Evolutionary conservation across 768 basidiomycete species (phyloP).

Genomic region (Saitozyma podzolica): DNA sequence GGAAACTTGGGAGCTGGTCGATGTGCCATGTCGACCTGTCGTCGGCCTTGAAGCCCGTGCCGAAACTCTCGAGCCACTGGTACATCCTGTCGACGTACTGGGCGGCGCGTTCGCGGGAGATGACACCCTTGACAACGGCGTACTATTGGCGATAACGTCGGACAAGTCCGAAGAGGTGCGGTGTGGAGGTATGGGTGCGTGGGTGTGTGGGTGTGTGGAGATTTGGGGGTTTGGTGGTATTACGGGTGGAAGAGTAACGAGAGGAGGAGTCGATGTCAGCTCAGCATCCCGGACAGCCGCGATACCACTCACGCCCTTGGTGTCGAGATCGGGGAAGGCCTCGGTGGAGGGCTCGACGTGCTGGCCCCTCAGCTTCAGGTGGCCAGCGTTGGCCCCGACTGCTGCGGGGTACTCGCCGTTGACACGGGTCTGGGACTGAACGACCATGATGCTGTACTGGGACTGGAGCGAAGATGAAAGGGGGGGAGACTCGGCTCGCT

Average conservation of each 20-base stretch:
- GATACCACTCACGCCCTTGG: constrained; percentile 12
- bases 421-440: too few relatives aligned
- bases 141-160: constrained; percentile 2
- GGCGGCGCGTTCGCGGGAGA: constrained; percentile 25
- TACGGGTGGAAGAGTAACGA: too few relatives aligned
- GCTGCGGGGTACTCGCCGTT: not conserved
- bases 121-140: constrained; percentile 28
- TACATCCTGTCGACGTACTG: constrained; percentile 29
- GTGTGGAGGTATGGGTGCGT: too few relatives aligned
- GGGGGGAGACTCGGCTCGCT: too few relatives aligned
- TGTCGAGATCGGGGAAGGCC: constrained; percentile 21
- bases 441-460: too few relatives aligned
- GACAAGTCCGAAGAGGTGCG: too few relatives aligned
- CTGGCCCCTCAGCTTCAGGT: constrained; percentile 16
- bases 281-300: not conserved
- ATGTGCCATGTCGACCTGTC: constrained; percentile 37
- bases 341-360: constrained; percentile 5
- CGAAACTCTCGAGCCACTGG: constrained; percentile 44
- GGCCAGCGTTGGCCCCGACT: not conserved
- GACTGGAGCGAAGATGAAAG: too few relatives aligned
- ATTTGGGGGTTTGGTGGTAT: too few relatives aligned
- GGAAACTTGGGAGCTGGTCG: constrained; percentile 27
- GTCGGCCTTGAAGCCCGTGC: constrained; percentile 43
- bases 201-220: too few relatives aligned
- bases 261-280: not conserved